Evolutionary conservation across 176 grass and related monocot species (phyloP), one percentile per base, ranked within the genome.

Genomic region (Neostapfia colusana): DNA sequence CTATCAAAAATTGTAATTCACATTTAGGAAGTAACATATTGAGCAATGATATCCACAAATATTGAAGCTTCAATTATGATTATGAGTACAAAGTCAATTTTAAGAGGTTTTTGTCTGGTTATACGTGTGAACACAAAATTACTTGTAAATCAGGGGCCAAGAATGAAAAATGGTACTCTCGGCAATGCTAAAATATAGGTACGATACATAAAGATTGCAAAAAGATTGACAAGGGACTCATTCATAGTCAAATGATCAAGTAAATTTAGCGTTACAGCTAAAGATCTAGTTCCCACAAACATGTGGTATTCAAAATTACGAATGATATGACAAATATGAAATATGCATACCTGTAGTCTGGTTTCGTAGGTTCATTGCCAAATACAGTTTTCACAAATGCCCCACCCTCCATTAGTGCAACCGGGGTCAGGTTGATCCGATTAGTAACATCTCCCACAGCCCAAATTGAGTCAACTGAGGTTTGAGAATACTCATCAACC

Each of bases 371-470:
- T 87, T 95, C 80, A 71, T 89, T 89, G 55, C 78, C 83, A 80
- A 95, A 95, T 31, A 89, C 46, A 61, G 84, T 89, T 84, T 75
- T 91, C 5, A 66, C 89, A 73, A 95, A 82, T 77, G 86, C 86
- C 57, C 74, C 77, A 65, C 89, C 92, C 87, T 95, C 92, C 92
- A 95, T 95, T 35, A 91, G 75, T 77, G 92, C 92, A 83, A 91
- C 86, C 39, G 92, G 92, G 4, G 89, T 95, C 65, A 91, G 63
- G 76, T 95, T 95, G 23, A 95, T 16, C 71, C 89, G 84, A 81
- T 91, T 82, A 56, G 92, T 95, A 43, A 87, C 92, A 82, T 95
- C 89, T 6, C 92, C 89, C 44, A 95, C 86, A 40, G 92, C 92
- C 92, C 92, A 95, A 53, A 95, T 87, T 56, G 92, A 91, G 70